These are phyloP conservation scores for Sarcomyxa edulis DNA, from an alignment of 768 basidiomycete species.

Conservation along the genomic window DNA sequence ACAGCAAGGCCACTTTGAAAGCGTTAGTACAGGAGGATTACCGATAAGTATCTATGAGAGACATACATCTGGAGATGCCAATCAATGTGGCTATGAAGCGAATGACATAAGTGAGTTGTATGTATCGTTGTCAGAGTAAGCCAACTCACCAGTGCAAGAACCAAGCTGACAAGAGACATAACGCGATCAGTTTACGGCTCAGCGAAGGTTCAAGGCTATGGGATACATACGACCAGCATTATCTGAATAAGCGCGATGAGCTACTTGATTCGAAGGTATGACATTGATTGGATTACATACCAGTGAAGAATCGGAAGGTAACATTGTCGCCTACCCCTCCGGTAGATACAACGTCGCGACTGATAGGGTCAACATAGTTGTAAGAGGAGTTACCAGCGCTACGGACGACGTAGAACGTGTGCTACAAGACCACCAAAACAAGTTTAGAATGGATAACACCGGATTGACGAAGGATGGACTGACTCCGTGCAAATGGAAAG, in stretches of 20 bases:
- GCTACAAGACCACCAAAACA: slow-evolving; percentile 18
- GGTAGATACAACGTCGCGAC: slow-evolving; percentile 43
- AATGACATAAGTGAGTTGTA: slow-evolving; percentile 1
- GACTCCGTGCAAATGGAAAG: slow-evolving; percentile 34
- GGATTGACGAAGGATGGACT: slow-evolving; percentile 3
- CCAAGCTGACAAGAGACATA: no score
- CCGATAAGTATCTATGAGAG: no score
- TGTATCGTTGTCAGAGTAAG: not conserved
- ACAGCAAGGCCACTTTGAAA: slow-evolving; percentile 22
- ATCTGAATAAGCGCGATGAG: no score
- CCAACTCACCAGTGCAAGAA: slow-evolving; percentile 41
- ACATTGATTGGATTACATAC: no score
- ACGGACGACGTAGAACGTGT: slow-evolving; percentile 39
- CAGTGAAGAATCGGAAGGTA: slow-evolving; percentile 44
- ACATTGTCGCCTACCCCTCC: slow-evolving; percentile 25
- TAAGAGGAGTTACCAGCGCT: slow-evolving; percentile 29
- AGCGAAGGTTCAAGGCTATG: no score
- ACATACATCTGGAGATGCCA: slow-evolving; percentile 45
- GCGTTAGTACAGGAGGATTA: no score
- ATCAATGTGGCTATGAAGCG: slow-evolving; percentile 40
- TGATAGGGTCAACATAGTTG: slow-evolving; percentile 48
- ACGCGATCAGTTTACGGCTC: no score
- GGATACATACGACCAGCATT: slow-evolving; percentile 50
- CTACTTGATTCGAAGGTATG: no score
- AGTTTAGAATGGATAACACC: not conserved